These are phyloP conservation scores for Alternaria burnsii DNA, from an alignment of 2,329 filamentous ascomycete species.

Conservation along the genomic window DNA sequence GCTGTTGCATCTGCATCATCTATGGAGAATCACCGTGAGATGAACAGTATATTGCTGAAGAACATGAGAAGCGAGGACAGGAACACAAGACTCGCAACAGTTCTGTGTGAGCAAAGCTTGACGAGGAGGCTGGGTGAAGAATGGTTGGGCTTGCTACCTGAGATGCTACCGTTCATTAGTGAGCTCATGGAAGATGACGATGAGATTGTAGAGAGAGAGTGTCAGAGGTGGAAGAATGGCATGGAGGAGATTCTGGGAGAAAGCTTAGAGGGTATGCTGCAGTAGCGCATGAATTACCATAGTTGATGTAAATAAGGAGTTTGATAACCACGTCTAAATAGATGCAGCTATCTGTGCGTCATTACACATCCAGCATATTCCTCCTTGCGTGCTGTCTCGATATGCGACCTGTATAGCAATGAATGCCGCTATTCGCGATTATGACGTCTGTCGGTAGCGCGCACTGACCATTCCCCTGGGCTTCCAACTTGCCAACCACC, in stretches of 20 bases:
- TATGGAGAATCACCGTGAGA: constrained; percentile 86
- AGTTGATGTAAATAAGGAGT: neutral
- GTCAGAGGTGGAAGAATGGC: constrained; percentile 85
- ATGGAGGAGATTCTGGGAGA: constrained; percentile 92
- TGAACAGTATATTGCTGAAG: constrained; percentile 81
- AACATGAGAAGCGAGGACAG: constrained; percentile 78
- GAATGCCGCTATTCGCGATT: neutral
- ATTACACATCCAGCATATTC: neutral
- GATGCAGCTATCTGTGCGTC: neutral
- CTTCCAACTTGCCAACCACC: neutral
- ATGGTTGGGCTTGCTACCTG: constrained; percentile 88
- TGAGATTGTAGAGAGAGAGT: constrained; percentile 89
- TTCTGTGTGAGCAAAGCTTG: constrained; percentile 81
- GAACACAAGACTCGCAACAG: constrained; percentile 78
- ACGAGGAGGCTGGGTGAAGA: constrained; percentile 88
- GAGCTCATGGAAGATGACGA: constrained; percentile 97
- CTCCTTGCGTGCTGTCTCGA: neutral
- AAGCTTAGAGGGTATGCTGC: constrained; percentile 90
- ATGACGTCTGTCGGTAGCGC: neutral
- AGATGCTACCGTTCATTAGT: constrained; percentile 96
- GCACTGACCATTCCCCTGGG: neutral
- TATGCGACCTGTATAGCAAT: neutral
- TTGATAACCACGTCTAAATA: neutral
- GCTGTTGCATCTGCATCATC: constrained; percentile 81
- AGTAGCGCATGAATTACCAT: constrained; percentile 57